Conservation (phyloP, 306 rosid genomes). For the Vigna angularis region DNA sequence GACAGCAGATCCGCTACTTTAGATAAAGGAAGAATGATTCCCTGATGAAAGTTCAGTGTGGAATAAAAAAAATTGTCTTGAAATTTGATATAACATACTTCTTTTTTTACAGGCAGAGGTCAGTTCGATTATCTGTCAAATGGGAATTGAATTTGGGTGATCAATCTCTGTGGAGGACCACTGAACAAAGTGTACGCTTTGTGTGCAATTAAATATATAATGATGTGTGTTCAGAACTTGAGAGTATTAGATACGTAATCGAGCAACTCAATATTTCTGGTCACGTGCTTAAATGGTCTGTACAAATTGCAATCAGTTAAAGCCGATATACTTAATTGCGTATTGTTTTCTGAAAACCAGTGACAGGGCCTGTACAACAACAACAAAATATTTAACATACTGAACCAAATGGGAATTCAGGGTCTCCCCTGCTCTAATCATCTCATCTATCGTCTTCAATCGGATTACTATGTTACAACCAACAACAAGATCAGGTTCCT, state of each 20-base stretch:
- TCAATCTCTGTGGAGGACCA: not conserved
- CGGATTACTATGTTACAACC: slow-evolving; percentile 37
- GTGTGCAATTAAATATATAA: slow-evolving; percentile 2
- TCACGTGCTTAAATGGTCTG: slow-evolving; percentile 38
- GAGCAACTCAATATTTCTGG: slow-evolving; percentile 15
- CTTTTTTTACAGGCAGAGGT: not conserved
- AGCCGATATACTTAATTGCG: slow-evolving; percentile 3
- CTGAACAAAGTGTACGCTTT: not conserved
- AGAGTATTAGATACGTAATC: slow-evolving; percentile 31
- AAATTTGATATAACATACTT: not conserved
- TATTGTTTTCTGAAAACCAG: slow-evolving; percentile 17
- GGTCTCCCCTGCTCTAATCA: slow-evolving; percentile 33
- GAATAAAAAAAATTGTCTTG: not conserved
- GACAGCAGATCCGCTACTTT: not conserved
- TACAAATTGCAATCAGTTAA: slow-evolving; percentile 40
- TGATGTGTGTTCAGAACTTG: slow-evolving; percentile 24
- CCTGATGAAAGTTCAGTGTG: not conserved
- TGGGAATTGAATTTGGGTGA: not conserved
- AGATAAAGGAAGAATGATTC: slow-evolving; percentile 3
- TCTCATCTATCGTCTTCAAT: slow-evolving; percentile 10
- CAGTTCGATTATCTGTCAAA: not conserved
- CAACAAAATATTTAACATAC: slow-evolving; percentile 8
- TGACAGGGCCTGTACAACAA: slow-evolving; percentile 43
- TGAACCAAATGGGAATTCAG: slow-evolving; percentile 33
- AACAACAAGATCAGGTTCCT: slow-evolving; percentile 28